phyloP scores from a whole-genome alignment of 495 filamentous ascomycete genomes.

The Aspergillus sparsus region DNA sequence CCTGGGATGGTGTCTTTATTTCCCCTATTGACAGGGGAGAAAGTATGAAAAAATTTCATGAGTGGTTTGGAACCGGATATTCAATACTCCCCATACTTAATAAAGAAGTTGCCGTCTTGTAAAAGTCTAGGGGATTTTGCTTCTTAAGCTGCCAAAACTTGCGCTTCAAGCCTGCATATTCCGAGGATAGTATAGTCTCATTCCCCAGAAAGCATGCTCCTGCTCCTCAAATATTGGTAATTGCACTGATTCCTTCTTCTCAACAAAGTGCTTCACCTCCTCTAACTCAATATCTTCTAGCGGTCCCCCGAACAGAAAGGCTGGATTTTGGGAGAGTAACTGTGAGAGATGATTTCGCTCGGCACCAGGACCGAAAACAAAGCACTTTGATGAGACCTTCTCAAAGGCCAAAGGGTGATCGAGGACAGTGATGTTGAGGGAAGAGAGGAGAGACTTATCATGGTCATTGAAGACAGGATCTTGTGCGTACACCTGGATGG shows the following conservation, averaged over 20 bases:
- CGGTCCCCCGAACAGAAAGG: slow-evolving; percentile 38
- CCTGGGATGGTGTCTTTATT: background rate
- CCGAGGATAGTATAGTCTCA: slow-evolving; percentile 39
- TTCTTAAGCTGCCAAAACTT: background rate
- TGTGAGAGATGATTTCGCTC: slow-evolving; percentile 42
- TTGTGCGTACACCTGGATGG: slow-evolving; percentile 56
- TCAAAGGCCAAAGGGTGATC: slow-evolving; percentile 59
- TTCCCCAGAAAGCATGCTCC: slow-evolving; percentile 48
- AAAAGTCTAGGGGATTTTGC: no score
- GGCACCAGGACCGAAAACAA: slow-evolving; percentile 64
- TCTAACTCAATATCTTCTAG: slow-evolving; percentile 37
- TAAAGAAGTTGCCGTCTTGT: no score
- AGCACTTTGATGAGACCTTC: slow-evolving; percentile 49
- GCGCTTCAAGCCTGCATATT: background rate
- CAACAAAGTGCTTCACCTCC: slow-evolving; percentile 30
- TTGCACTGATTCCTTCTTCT: slow-evolving; percentile 25
- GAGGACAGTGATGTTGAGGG: slow-evolving; percentile 55
- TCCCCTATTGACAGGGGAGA: no score
- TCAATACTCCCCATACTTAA: no score
- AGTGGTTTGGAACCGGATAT: no score
- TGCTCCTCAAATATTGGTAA: slow-evolving; percentile 38
- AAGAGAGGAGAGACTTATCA: slow-evolving; percentile 59
- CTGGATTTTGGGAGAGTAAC: slow-evolving; percentile 33
- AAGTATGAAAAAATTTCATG: no score
- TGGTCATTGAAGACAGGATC: slow-evolving; percentile 68